Base-by-base conservation (phyloP, 306 rosid genomes). In the Leucaena leucocephala region DNA sequence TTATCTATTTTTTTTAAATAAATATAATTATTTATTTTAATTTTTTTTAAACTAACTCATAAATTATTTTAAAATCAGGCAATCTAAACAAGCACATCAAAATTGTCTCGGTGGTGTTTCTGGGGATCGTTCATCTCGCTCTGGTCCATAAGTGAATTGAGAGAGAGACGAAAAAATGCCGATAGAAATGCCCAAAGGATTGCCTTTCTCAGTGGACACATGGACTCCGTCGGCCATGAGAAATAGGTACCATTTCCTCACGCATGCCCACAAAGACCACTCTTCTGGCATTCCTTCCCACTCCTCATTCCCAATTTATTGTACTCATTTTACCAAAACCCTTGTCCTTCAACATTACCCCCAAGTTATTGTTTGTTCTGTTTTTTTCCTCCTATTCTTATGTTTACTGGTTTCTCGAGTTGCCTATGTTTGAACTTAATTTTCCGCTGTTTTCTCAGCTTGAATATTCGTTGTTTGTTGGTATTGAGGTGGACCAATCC, bases 171-270 rank as follows among this genome's bases (percentile, higher is more conserved):
- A 5, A n/a, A 74, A 71, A 35, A 93, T 91, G 98, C 92, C 97
- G 55, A 88, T 91, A 11, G 91, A 91, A 84, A 83, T 91, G 93
- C 98, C 93, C 13, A 82, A 74, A 48, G 97, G 97, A 3, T 63
- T 93, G 21, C 94, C 98, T 2, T 93, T 93, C 87, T 91, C 94
- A 0, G 93, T 91, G n/a, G 98, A 93, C 73, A 89, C 98, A 65
- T 90, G 98, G 95, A 80, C 68, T 71, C 73, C 76, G 10, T 78
- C 84, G 0, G 90, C 98, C 17, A 84, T 35, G 77, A 68, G 49
- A 16, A 93, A 93, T 85, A 68, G 93, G 17, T 86, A 89, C 71
- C 93, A 87, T 81, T 93, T 93, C 86, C 84, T 93, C 4, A 89
- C 92, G 15, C 98, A 93, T 78, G 97, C 98, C 21, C 98, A 91